Base-by-base conservation (phyloP, 1,284 basidiomycete genomes). In the Ceratorhiza oryzae-sativae region DNA sequence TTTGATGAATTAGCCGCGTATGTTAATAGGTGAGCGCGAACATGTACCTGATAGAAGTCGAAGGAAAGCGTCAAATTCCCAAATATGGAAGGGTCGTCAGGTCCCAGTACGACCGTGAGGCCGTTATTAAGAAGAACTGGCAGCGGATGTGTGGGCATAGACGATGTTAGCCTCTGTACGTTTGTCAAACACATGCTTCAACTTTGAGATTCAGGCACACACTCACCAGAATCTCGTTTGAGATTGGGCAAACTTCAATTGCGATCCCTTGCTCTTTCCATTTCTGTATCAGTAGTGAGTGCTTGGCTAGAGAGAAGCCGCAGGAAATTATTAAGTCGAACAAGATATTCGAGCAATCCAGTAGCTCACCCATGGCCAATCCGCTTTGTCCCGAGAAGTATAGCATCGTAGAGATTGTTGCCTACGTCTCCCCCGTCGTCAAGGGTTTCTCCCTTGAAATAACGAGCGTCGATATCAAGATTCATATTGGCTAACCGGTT, bases 1-100 rank as follows among this genome's bases (percentile, higher is more conserved):
- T 90, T 75, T 90, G 87, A 62, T 86, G 82, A 2, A 88, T 88
- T 30, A 90, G 79, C 72, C 85, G 85, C 84, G 12, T 90, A 80
- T 10, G 87, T 88, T 49, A 83, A 81, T 51, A 18, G 56, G 32
- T 5, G 65, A 55, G 27, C 36, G 13, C 13, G 13, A 45, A 12
- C 10, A 45, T 45, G n/a, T 30, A 77, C 76, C 56, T 77, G 76
- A 62, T 71, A 77, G 49, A 76, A 75, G 60, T 77, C 76, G 36
- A 65, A 76, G 1, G 72, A 71, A 1, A 75, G 62, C 1, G 79
- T 79, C 23, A 75, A 68, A 55, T 80, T 80, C 49, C 77, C 78
- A 72, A 80, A 80, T 32, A 79, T 75, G 12, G 76, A 75, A 2
- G 79, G 78, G 51, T 80, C 80, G 63, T 80, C 80, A 25, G 74